phyloP scores from a whole-genome alignment of 164 flowering plant genomes.

The Litsea cubeba region DNA sequence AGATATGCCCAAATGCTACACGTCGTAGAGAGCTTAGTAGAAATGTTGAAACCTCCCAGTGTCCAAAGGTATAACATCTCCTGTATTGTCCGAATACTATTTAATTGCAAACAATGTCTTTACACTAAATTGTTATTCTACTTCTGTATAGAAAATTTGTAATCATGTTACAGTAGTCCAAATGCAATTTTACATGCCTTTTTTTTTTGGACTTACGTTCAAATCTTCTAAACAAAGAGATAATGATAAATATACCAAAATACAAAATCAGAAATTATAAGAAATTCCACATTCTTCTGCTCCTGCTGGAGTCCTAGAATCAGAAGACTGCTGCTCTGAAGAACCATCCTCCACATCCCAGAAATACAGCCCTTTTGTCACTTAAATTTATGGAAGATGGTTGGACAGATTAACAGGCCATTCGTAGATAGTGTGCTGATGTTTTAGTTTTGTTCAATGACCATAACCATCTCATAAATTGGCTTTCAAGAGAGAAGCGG shows the following conservation, averaged over 20 bases:
- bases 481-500: too few species aligned
- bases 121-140: not conserved
- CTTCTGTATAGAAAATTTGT: not conserved
- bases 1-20: slow-evolving; percentile 61
- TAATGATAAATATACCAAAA: not conserved
- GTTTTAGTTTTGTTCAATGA: too few species aligned
- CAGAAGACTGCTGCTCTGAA: too few species aligned
- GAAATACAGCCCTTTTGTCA: too few species aligned
- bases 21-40: slow-evolving; percentile 30
- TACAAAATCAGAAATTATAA: too few species aligned
- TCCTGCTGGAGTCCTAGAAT: too few species aligned
- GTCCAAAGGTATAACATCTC: slow-evolving; percentile 50
- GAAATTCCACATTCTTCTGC: too few species aligned
- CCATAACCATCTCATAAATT: too few species aligned
- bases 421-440: too few species aligned
- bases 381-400: too few species aligned
- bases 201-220: not conserved
- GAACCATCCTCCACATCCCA: too few species aligned
- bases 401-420: too few species aligned
- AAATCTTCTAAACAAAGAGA: not conserved
- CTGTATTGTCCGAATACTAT: not conserved
- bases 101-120: not conserved
- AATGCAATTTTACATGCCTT: not conserved
- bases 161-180: not conserved
- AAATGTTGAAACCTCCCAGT: slow-evolving; percentile 17